phyloP scores from a whole-genome alignment of 176 grass and related monocot species.

The Bromus sterilis region DNA sequence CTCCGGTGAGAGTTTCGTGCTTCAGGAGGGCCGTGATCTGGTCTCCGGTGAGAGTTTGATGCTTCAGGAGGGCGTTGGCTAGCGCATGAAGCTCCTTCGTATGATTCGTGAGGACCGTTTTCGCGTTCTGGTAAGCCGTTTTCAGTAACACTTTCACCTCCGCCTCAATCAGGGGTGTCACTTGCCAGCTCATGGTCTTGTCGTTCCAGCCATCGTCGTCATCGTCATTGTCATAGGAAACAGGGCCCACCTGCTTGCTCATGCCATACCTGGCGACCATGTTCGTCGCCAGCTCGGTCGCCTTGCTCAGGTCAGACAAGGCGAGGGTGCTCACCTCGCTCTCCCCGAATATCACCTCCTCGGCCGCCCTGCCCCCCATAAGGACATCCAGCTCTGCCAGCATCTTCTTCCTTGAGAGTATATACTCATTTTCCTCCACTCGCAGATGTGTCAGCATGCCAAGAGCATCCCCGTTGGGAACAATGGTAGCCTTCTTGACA shows the following conservation, averaged over 20 bases:
- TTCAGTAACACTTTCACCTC: not conserved
- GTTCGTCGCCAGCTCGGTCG: slow-evolving; percentile 30
- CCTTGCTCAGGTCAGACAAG: slow-evolving; percentile 31
- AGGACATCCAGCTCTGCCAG: slow-evolving; percentile 49
- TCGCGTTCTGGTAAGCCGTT: not conserved
- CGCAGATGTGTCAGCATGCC: slow-evolving; percentile 46
- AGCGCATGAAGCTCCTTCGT: not conserved
- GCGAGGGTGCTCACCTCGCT: slow-evolving; percentile 39
- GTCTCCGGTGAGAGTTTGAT: not conserved
- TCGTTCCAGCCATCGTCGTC: too few species aligned
- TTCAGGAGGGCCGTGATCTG: not conserved
- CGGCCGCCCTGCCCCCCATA: slow-evolving; percentile 58
- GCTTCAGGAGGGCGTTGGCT: not conserved
- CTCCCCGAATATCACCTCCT: slow-evolving; percentile 69
- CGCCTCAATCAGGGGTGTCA: not conserved
- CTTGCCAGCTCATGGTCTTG: not conserved
- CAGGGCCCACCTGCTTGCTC: slow-evolving; percentile 28
- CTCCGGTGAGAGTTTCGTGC: not conserved
- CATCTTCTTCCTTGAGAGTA: slow-evolving; percentile 39
- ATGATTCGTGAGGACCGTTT: not conserved
- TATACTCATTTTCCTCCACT: slow-evolving; percentile 28
- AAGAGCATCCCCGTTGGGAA: slow-evolving; percentile 45
- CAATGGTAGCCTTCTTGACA: slow-evolving; percentile 55
- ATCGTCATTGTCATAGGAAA: not conserved
- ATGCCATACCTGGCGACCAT: slow-evolving; percentile 68